Evolutionary conservation across 2,329 filamentous ascomycete species (phyloP), one percentile per base, ranked within the genome.

Genomic region (Pseudogymnoascus sp.): DNA sequence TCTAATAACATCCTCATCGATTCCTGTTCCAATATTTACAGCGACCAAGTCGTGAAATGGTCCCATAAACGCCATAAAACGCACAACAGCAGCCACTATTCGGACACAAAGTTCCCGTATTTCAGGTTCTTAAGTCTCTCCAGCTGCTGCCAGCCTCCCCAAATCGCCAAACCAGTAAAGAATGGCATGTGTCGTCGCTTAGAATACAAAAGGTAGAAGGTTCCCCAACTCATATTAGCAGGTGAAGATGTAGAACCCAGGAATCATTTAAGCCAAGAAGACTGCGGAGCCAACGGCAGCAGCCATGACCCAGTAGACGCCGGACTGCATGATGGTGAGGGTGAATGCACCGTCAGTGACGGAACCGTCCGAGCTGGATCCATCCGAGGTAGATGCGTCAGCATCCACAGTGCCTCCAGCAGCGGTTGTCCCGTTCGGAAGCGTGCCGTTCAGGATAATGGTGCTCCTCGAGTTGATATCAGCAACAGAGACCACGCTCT

Each of bases 361-460:
- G 32, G n/a, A 6, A 32, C 8, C 12, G 4, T 14, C 11, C 6
- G 20, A 7, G 6, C 28, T n/a, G 6, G 18, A 28, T 3, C 22
- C 54, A 7, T 54, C 35, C 7, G 62, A 60, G 1, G 63, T 74
- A n/a, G 73, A 74, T 18, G 65, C 71, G 38, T 69, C 67, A 6
- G 77, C 71, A 57, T 74, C 71, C 1, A 77, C 77, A 12, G 71
- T 74, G 25, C 77, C 79, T 11, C 76, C 77, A 4, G 76, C 63
- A 0, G 79, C 77, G 0, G 83, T 86, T 0, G 86, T 88, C 57
- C 83, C 84, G 66, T 88, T 87, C 30, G 85, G 82, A 3, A 93
- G 75, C 0, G 87, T 89, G n/a, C 90, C 90, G 70, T 91, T 91
- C 70, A 93, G 75, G 30, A 89, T 76, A 37, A 94, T 80, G 1